Conservation (phyloP, 1,284 basidiomycete species). For the Ceratobasidium papillatum region DNA sequence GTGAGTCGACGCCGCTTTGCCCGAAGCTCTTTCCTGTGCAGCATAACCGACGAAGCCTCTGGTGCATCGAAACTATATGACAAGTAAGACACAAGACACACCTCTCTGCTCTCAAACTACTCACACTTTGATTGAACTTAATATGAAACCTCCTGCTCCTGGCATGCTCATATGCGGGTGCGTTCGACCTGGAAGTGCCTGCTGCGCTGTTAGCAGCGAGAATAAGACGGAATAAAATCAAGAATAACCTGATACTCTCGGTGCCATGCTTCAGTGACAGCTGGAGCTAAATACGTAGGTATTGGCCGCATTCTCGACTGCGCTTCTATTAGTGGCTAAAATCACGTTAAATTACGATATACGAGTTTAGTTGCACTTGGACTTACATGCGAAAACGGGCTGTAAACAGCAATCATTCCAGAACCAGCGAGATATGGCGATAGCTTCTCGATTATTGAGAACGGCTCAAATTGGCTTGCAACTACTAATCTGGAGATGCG, state of each 20-base stretch:
- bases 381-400: slow-evolving; percentile 77
- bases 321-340: slow-evolving; percentile 76
- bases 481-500: slow-evolving; percentile 71
- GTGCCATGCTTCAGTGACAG: slow-evolving; percentile 88
- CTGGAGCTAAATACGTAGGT: slow-evolving; percentile 79
- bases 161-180: slow-evolving; percentile 96
- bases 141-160: slow-evolving; percentile 87
- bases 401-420: slow-evolving; percentile 86
- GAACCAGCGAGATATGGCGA: slow-evolving; percentile 85
- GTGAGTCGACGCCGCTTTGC: slow-evolving; percentile 29
- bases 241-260: slow-evolving; percentile 80
- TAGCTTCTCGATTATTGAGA: slow-evolving; percentile 80
- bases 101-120: slow-evolving; percentile 48
- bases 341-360: slow-evolving; percentile 23
- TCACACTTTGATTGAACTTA: slow-evolving; percentile 87
- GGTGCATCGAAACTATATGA: slow-evolving; percentile 69
- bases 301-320: slow-evolving; percentile 75
- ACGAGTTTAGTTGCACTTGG: not conserved
- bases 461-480: slow-evolving; percentile 86
- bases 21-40: slow-evolving; percentile 35
- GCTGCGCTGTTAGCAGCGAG: slow-evolving; percentile 1
- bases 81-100: slow-evolving; percentile 12
- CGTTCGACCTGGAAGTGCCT: slow-evolving; percentile 91
- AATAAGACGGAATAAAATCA: not conserved
- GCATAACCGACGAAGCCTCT: slow-evolving; percentile 60